Evolutionary conservation across 345 rosid genomes (phyloP).

Genomic region (Erucastrum elatum): DNA sequence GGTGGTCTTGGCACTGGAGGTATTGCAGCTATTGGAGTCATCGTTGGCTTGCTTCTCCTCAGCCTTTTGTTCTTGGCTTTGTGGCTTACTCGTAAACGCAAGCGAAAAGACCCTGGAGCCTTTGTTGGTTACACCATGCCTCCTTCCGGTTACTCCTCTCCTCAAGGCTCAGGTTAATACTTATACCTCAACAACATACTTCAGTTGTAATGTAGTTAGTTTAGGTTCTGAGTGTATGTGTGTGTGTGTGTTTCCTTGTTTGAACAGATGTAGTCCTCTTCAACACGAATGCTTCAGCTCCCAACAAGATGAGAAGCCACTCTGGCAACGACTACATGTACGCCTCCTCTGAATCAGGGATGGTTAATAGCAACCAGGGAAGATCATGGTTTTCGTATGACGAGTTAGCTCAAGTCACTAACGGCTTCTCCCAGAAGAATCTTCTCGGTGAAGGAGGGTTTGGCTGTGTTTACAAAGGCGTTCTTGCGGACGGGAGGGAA

Average conservation of each 20-base stretch:
- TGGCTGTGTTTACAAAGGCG: slow-evolving; percentile 95
- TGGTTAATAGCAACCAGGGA: slow-evolving; percentile 52
- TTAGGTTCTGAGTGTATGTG: too few relatives aligned
- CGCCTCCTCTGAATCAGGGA: slow-evolving; percentile 72
- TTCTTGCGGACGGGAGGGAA: slow-evolving; percentile 74
- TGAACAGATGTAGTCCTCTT: slow-evolving; percentile 64
- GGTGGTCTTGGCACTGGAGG: slow-evolving; percentile 56
- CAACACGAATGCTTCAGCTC: slow-evolving; percentile 55
- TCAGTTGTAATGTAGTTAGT: too few relatives aligned
- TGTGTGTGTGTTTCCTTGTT: not conserved
- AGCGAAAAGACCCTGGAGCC: slow-evolving; percentile 49
- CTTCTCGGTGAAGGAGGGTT: slow-evolving; percentile 98
- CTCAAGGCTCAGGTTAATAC: slow-evolving; percentile 74
- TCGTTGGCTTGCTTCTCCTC: slow-evolving; percentile 60
- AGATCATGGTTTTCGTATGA: slow-evolving; percentile 88
- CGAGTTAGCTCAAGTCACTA: slow-evolving; percentile 72
- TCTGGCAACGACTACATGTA: slow-evolving; percentile 58
- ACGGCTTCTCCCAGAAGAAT: slow-evolving; percentile 68
- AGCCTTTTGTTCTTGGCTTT: slow-evolving; percentile 70
- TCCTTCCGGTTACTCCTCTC: slow-evolving; percentile 78
- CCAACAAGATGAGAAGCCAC: slow-evolving; percentile 45
- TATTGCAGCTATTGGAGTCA: slow-evolving; percentile 60
- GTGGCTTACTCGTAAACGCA: slow-evolving; percentile 65
- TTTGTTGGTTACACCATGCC: slow-evolving; percentile 62
- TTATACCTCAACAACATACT: too few relatives aligned